These are phyloP conservation scores for Scedosporium minutisporum DNA, from an alignment of 2,329 filamentous ascomycete species.

Conservation along the genomic window DNA sequence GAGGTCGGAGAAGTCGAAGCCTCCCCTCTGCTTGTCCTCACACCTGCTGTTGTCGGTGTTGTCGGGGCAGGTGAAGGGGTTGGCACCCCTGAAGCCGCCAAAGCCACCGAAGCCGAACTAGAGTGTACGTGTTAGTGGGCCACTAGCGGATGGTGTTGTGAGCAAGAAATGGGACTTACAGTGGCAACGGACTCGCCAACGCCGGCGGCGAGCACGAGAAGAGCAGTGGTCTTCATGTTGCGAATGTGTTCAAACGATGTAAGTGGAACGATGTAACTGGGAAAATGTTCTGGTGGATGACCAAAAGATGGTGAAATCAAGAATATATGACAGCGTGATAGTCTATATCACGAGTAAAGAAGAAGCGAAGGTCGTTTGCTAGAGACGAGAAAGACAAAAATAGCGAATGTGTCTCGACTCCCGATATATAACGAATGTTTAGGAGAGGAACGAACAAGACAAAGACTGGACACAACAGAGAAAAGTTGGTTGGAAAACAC, in stretches of 20 bases:
- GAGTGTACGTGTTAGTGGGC: conserved; percentile 8
- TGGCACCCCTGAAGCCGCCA: conserved; percentile 16
- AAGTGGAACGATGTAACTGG: conserved; percentile 1
- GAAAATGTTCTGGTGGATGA: conserved; percentile 3
- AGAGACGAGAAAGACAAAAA: conserved; percentile 7
- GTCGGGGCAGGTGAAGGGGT: conserved; percentile 54
- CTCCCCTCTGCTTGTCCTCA: conserved; percentile 54
- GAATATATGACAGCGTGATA: conserved; percentile 13
- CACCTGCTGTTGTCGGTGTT: conserved; percentile 68
- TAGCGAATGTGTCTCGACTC: conserved; percentile 6
- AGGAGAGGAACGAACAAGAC: conserved; percentile 4
- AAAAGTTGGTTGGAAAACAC: background rate
- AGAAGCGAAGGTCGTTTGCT: conserved; percentile 10
- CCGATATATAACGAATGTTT: conserved; percentile 8
- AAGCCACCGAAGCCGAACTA: conserved; percentile 10
- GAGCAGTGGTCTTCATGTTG: conserved; percentile 42
- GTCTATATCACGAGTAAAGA: conserved; percentile 11
- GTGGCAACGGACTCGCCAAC: conserved; percentile 40
- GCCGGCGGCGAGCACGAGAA: conserved; percentile 42
- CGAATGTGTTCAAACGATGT: background rate
- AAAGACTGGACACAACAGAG: conserved; percentile 7
- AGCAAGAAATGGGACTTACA: conserved; percentile 19
- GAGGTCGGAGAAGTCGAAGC: conserved; percentile 65
- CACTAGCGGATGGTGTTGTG: too few relatives aligned
- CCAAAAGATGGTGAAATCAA: conserved; percentile 11